Percentiles rank a stretch among this genome's conserved stretches.
These are phyloP conservation scores for Paramecium bursaria DNA, from an alignment of 73 alveolate genomes.

Conservation along the genomic window DNA sequence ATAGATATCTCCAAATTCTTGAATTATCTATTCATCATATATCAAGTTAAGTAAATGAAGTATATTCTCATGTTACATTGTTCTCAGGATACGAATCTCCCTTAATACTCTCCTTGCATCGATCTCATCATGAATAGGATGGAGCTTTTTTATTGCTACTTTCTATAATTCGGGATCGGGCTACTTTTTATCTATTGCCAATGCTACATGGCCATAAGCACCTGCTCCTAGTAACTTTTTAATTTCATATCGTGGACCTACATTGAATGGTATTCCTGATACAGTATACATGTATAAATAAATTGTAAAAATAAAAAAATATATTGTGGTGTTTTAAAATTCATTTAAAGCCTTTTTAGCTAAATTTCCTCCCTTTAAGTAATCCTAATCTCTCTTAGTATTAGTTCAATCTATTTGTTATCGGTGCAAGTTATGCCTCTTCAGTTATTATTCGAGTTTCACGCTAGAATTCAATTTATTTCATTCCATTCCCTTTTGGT, in stretches of 20 bases:
- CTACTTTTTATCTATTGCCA: constrained; percentile 85
- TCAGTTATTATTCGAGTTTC: too few relatives aligned
- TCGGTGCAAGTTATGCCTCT: too few relatives aligned
- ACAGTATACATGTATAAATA: constrained; percentile 20
- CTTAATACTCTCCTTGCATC: constrained; percentile 90
- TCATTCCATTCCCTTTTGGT: too few relatives aligned
- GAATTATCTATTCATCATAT: constrained; percentile 60
- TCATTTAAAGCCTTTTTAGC: neutral
- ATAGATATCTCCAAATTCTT: constrained; percentile 84
- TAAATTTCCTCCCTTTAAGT: neutral
- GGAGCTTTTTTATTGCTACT: constrained; percentile 92
- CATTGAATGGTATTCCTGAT: constrained; percentile 62
- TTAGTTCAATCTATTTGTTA: neutral
- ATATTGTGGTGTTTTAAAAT: too few relatives aligned
- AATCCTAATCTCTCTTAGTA: neutral
- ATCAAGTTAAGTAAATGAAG: constrained; percentile 75
- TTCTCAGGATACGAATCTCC: constrained; percentile 81
- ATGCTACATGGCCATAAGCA: constrained; percentile 92
- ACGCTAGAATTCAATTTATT: too few relatives aligned
- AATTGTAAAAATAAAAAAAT: neutral
- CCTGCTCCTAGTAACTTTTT: constrained; percentile 78
- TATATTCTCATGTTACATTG: constrained; percentile 88
- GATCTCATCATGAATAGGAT: constrained; percentile 83
- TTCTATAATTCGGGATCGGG: constrained; percentile 68
- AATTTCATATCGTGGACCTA: constrained; percentile 63